These are phyloP conservation scores for Sugiyamaella novakii DNA, from an alignment of 1,139 yeast genomes.

Conservation along the genomic window DNA sequence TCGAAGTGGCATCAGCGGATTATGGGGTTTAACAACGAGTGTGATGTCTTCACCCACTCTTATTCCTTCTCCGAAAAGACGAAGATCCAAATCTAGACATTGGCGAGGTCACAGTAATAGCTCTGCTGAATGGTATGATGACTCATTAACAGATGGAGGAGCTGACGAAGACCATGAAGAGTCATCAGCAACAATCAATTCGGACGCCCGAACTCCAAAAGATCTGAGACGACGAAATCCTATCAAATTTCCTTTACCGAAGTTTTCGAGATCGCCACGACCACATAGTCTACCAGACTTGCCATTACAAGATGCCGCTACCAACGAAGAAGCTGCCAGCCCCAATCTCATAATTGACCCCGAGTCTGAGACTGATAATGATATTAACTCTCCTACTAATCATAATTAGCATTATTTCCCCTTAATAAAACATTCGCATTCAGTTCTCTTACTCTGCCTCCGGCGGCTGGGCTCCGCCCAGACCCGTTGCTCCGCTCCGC, in stretches of 20 bases:
- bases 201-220: background rate
- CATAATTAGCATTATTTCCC: conserved; percentile 1
- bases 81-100: conserved; percentile 6
- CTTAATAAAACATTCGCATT: too few relatives aligned
- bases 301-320: too few relatives aligned
- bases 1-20: conserved; percentile 6
- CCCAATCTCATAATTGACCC: too few relatives aligned
- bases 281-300: conserved; percentile 1
- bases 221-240: background rate
- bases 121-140: conserved; percentile 17
- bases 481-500: too few relatives aligned
- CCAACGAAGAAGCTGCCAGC: too few relatives aligned
- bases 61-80: conserved; percentile 4
- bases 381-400: conserved; percentile 6
- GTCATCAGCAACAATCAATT: background rate
- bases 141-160: conserved; percentile 38
- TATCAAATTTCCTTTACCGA: conserved; percentile 1
- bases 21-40: conserved; percentile 10
- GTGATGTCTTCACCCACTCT: conserved; percentile 7
- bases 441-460: too few relatives aligned
- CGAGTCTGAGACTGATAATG: conserved; percentile 10
- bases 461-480: too few relatives aligned
- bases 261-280: conserved; percentile 6
- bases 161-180: conserved; percentile 79
- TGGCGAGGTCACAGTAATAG: conserved; percentile 7